Evolutionary conservation across 495 filamentous ascomycete species (phyloP), one percentile per base, ranked within the genome.

Genomic region (Trichoderma gamsii): DNA sequence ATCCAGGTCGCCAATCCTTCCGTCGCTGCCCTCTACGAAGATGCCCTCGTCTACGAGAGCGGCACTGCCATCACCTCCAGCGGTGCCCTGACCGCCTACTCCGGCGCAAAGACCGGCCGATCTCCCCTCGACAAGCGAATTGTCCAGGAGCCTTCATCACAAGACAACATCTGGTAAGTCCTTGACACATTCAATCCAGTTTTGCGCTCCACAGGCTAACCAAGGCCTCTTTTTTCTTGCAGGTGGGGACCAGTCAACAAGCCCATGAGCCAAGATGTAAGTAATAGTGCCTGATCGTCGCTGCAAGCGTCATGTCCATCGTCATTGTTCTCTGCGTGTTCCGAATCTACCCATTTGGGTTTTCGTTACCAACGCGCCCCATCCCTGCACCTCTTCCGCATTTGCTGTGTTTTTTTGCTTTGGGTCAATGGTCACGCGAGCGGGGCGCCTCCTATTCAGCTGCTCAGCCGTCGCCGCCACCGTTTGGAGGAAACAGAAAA

Each of bases 41-140:
- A 99, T 90, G 95, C 95, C 67, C 86, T 99, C 64, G 77, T 98
- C 72, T 99, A 98, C 83, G 95, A 99, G 83, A 94, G 92, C 68
- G 95, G 95, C 74, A 93, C 93, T 65, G 95, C 96, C 73, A 97
- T 99, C 81, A 96, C 96, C 64, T 96, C 93, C 27, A 90, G 89
- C 71, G 95, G 95, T 76, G 95, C 95, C 69, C 82, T 99, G 73
- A 97, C 92, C 23, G 95, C 95, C 70, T 99, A 98, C 83, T 99
- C 95, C 52, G 95, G 95, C 71, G 90, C 92, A 70, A 99, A 99
- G 86, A 99, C 95, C 69, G 95, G 95, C 67, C 93, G 95, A 70
- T 99, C 95, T 68, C 95, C 95, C 4, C 87, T 90, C 51, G 95
- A 99, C 83, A 99, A 99, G 87, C 90, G 95, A 72, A 90, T 99